A percentile compares a stretch with the other conserved stretches of the same genome.
Conservation (phyloP, 2,329 filamentous ascomycete genomes). For the Xylaria sp. region DNA sequence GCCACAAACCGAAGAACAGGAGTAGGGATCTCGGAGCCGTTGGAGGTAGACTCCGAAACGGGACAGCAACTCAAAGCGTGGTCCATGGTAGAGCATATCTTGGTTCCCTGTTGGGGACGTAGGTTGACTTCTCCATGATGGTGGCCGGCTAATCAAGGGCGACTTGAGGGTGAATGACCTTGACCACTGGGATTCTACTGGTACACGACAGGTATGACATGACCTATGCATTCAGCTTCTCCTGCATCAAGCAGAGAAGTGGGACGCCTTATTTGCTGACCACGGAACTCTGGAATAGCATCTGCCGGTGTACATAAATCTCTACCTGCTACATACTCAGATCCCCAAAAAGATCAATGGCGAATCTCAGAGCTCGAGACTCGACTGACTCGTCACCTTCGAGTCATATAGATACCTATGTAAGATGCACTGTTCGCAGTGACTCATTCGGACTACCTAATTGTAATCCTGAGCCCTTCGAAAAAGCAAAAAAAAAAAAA, state of each 20-base stretch:
- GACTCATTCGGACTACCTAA: neutral
- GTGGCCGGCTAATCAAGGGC: constrained; percentile 22
- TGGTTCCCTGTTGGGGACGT: constrained; percentile 19
- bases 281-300: neutral
- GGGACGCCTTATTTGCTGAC: constrained; percentile 5
- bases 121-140: constrained; percentile 2
- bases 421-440: neutral
- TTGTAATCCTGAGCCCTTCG: neutral
- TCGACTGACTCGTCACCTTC: neutral
- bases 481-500: neutral
- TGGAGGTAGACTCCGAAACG: constrained; percentile 16
- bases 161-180: constrained; percentile 6
- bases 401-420: neutral
- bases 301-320: neutral
- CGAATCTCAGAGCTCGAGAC: neutral
- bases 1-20: constrained; percentile 7
- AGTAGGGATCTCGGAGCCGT: constrained; percentile 17
- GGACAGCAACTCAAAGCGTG: neutral
- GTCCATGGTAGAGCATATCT: constrained; percentile 7
- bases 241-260: constrained; percentile 9
- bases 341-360: neutral
- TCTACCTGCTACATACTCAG: neutral
- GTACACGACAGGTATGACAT: constrained; percentile 23
- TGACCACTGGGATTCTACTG: constrained; percentile 18
- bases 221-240: constrained; percentile 19